Evolutionary conservation across 179 eudicot genomes (phyloP).

Genomic region (Silene noctiflora): DNA sequence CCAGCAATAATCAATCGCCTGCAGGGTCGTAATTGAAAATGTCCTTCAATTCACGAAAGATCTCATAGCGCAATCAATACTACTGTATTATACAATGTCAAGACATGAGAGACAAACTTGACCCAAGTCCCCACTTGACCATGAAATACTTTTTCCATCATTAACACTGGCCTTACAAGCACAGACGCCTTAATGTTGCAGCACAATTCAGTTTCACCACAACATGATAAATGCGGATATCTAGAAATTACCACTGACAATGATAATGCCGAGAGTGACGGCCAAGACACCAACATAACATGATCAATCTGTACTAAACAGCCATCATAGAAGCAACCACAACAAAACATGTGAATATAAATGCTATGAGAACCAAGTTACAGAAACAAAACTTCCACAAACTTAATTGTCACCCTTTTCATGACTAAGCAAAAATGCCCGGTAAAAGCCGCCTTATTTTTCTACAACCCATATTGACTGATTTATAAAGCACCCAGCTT

Average conservation of each 20-base stretch:
- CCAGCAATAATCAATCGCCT: neutral
- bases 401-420: neutral
- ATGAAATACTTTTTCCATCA: too few species aligned
- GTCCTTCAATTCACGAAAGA: conserved; percentile 2
- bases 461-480: neutral
- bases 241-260: neutral
- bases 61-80: conserved; percentile 1
- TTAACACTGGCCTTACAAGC: neutral
- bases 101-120: neutral
- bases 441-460: neutral
- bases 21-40: neutral
- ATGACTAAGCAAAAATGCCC: neutral
- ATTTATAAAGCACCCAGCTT: neutral
- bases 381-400: neutral
- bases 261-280: neutral
- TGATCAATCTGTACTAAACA: neutral
- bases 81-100: neutral
- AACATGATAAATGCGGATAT: neutral
- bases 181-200: neutral
- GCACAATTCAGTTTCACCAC: neutral
- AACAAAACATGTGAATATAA: neutral
- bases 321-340: too few species aligned
- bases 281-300: neutral
- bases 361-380: neutral
- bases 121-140: too few species aligned